phyloP scores from a whole-genome alignment of 345 rosid species.

The Odontarrhena argentea region DNA sequence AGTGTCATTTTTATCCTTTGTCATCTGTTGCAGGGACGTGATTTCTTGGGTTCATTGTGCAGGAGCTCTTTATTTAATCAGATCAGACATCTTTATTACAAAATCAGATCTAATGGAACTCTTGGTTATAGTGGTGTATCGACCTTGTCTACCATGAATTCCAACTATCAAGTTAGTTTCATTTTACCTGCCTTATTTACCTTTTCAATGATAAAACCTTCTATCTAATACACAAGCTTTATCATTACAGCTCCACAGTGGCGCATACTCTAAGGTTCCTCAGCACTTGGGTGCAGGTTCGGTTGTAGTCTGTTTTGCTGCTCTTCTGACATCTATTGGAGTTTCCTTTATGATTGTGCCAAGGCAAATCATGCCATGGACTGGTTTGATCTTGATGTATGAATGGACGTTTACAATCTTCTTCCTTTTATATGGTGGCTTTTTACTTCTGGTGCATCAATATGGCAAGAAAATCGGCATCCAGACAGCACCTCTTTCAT shows the following conservation, averaged over 20 bases:
- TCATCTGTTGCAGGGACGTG: slow-evolving; percentile 55
- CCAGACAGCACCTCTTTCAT: slow-evolving; percentile 52
- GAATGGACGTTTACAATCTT: slow-evolving; percentile 87
- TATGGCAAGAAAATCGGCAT: slow-evolving; percentile 62
- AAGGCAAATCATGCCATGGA: slow-evolving; percentile 89
- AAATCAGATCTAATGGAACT: slow-evolving; percentile 59
- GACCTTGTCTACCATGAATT: slow-evolving; percentile 49
- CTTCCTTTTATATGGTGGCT: slow-evolving; percentile 65
- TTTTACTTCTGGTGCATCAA: slow-evolving; percentile 57
- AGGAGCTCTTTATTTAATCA: slow-evolving; percentile 66
- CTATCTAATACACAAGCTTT: background rate
- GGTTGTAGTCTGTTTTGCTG: slow-evolving; percentile 53
- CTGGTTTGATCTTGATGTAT: slow-evolving; percentile 76
- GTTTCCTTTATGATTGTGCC: slow-evolving; percentile 69
- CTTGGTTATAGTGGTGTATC: slow-evolving; percentile 63
- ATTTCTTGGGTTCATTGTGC: slow-evolving; percentile 47
- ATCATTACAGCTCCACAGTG: slow-evolving; percentile 50
- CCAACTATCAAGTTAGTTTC: slow-evolving; percentile 57
- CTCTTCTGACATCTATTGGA: slow-evolving; percentile 58
- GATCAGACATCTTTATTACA: slow-evolving; percentile 63
- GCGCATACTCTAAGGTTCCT: slow-evolving; percentile 61
- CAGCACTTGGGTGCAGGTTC: slow-evolving; percentile 67
- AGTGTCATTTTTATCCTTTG: slow-evolving; percentile 3
- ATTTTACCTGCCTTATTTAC: slow-evolving; percentile 3
- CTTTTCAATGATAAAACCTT: background rate